Conservation (phyloP, 2,329 filamentous ascomycete species). For the Aureobasidium pullulans region DNA sequence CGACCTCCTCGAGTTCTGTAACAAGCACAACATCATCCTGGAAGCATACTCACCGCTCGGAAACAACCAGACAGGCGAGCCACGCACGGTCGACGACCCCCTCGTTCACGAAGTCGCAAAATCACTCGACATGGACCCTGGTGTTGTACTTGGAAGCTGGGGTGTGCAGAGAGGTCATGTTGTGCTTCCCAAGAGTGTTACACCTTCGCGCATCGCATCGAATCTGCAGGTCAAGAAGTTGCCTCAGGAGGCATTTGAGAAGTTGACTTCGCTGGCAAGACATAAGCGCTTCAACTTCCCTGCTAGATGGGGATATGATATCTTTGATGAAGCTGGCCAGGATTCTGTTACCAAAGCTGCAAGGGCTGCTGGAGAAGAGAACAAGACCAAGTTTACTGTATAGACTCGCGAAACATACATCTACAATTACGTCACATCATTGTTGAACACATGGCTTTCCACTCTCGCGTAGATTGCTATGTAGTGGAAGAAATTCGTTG, state of each 20-base stretch:
- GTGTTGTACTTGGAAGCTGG: constrained; percentile 50
- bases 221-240: constrained; percentile 24
- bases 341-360: constrained; percentile 30
- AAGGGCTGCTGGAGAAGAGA: constrained; percentile 29
- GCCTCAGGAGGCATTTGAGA: constrained; percentile 28
- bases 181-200: constrained; percentile 64
- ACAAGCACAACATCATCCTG: constrained; percentile 28
- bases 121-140: constrained; percentile 45
- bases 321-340: constrained; percentile 38
- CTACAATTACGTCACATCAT: too few species aligned
- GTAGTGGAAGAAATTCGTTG: too few species aligned
- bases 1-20: constrained; percentile 30
- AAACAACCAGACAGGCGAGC: constrained; percentile 53
- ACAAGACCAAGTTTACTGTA: constrained; percentile 30
- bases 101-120: constrained; percentile 57
- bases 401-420: background rate
- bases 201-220: constrained; percentile 52
- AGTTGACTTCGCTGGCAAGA: constrained; percentile 34
- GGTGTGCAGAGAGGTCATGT: constrained; percentile 58
- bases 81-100: constrained; percentile 55
- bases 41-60: constrained; percentile 27
- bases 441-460: too few species aligned
- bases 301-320: constrained; percentile 37
- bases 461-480: too few species aligned
- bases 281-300: constrained; percentile 40